A percentile compares a stretch with the other conserved stretches of the same genome.
phyloP scores from a whole-genome alignment of 345 rosid genomes.

The Corymbia maculata region DNA sequence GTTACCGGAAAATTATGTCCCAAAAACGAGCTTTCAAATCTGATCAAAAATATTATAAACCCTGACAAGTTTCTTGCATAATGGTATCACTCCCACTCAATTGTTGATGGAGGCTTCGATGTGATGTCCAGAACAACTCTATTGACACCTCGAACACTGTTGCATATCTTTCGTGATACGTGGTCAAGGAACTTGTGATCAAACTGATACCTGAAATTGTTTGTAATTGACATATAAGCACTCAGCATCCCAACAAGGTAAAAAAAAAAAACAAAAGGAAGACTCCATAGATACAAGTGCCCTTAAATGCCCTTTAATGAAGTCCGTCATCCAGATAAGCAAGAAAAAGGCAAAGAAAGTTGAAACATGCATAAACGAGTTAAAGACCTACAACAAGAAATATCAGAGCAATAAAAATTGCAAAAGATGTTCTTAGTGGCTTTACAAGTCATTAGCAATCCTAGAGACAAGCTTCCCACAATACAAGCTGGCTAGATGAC shows the following conservation, averaged over 20 bases:
- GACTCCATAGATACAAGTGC: neutral
- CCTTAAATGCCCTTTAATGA: neutral
- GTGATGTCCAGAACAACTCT: slow-evolving; percentile 96
- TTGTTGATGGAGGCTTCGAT: slow-evolving; percentile 97
- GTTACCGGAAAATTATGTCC: neutral
- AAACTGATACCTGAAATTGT: slow-evolving; percentile 69
- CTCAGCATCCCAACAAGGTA: neutral
- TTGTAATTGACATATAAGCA: neutral
- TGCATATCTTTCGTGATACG: slow-evolving; percentile 83
- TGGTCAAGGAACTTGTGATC: slow-evolving; percentile 89
- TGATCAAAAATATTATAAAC: neutral
- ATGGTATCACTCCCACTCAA: slow-evolving; percentile 77
- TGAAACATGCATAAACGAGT: neutral
- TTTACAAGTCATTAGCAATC: neutral
- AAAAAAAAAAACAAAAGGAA: neutral
- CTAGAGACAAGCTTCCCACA: neutral
- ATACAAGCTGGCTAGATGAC: neutral
- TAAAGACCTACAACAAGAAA: neutral
- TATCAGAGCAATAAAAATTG: neutral
- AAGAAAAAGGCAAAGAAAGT: neutral
- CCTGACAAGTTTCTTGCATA: neutral
- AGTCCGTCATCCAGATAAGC: neutral
- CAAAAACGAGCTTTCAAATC: neutral
- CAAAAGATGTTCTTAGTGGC: neutral
- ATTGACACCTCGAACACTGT: slow-evolving; percentile 90